Evolutionary conservation across 306 rosid species (phyloP).

Genomic region (Urtica urens): DNA sequence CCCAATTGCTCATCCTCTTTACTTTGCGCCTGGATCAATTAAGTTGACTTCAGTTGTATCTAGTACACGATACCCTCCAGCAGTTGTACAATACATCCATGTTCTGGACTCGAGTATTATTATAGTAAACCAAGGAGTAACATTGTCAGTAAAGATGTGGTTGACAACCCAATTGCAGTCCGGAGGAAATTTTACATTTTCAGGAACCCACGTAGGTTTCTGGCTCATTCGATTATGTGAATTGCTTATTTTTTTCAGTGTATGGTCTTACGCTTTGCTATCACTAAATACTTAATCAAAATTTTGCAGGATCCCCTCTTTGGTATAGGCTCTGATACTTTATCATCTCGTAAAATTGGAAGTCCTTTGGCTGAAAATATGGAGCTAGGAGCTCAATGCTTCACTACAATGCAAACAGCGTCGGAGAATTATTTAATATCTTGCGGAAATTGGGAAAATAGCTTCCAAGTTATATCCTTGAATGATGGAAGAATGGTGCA

Average conservation of each 20-base stretch:
- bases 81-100: constrained; percentile 54
- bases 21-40: constrained; percentile 86
- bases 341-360: constrained; percentile 79
- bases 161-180: constrained; percentile 79
- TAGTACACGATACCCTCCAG: constrained; percentile 39
- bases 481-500: constrained; percentile 88
- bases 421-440: constrained; percentile 74
- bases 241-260: background rate
- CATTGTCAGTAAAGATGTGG: constrained; percentile 83
- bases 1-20: constrained; percentile 91
- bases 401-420: constrained; percentile 70
- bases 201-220: constrained; percentile 71
- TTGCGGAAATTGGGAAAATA: constrained; percentile 98
- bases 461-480: constrained; percentile 86
- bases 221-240: constrained; percentile 6
- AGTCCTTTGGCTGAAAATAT: constrained; percentile 83
- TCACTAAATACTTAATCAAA: background rate
- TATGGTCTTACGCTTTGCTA: background rate
- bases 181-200: constrained; percentile 94
- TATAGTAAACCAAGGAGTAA: constrained; percentile 72
- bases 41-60: constrained; percentile 64
- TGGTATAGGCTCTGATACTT: constrained; percentile 79
- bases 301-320: constrained; percentile 67
- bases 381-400: constrained; percentile 81
- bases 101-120: constrained; percentile 69